Conservation (phyloP, 2,329 filamentous ascomycete species). For the Chrysoporthe deuterocubensis region DNA sequence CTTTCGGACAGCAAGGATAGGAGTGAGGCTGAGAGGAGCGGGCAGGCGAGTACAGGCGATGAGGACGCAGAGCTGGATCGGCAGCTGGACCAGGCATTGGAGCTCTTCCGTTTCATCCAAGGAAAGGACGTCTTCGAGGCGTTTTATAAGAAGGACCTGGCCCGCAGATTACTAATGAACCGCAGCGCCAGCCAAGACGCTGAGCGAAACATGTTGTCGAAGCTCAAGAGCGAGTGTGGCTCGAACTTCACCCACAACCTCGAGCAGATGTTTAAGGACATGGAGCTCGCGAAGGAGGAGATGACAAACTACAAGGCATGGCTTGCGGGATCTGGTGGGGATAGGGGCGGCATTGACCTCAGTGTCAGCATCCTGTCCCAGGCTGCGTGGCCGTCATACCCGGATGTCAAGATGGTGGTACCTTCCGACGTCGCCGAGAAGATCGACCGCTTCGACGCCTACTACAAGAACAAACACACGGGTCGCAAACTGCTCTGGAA, state of each 20-base stretch:
- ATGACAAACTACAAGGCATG: constrained; percentile 84
- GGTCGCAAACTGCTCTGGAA: constrained; percentile 90
- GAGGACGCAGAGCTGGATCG: constrained; percentile 91
- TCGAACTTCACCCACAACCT: constrained; percentile 94
- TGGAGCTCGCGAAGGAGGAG: constrained; percentile 90
- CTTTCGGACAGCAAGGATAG: constrained; percentile 65
- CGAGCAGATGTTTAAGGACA: constrained; percentile 99
- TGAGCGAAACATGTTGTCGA: constrained; percentile 91
- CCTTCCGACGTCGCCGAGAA: constrained; percentile 76
- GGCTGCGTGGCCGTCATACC: constrained; percentile 90
- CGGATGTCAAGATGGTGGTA: constrained; percentile 69
- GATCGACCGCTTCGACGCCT: constrained; percentile 78
- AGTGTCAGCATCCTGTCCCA: constrained; percentile 89
- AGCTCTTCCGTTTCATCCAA: constrained; percentile 95
- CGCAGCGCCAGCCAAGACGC: constrained; percentile 93
- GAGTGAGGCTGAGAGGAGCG: constrained; percentile 61
- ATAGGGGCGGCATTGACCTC: constrained; percentile 67
- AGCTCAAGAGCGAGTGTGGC: constrained; percentile 91
- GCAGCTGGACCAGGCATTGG: constrained; percentile 89
- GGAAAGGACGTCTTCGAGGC: constrained; percentile 98
- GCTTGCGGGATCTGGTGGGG: constrained; percentile 52
- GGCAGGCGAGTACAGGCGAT: constrained; percentile 72
- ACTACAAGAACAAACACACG: constrained; percentile 89
- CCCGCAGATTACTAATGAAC: constrained; percentile 85
- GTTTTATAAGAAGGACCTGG: constrained; percentile 98